Evolutionary conservation across 2,329 filamentous ascomycete genomes (phyloP), one percentile per base, ranked within the genome.

Genomic region (Ophiostoma himal-ulmi): DNA sequence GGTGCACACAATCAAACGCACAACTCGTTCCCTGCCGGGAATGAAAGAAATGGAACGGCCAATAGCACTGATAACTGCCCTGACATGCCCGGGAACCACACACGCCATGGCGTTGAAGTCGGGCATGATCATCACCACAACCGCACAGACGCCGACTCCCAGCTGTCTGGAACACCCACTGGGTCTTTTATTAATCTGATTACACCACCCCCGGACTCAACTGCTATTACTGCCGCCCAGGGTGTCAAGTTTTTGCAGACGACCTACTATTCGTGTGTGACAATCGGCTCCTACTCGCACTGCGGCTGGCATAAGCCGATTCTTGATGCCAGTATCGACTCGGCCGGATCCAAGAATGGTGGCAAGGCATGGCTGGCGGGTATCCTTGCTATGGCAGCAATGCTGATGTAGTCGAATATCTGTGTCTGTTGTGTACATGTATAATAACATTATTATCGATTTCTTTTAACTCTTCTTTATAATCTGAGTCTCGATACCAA

Each of bases 221-320:
- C 64, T 1, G 52, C 62, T 1, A 5, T 52, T 5, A 13, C 1
- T 5, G 37, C 36, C 5, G 72, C 30, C 39, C 70, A 77, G 11
- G 37, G n/a, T 5, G 72, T 30, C 39, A 70, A 77, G 26, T 79
- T 78, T 71, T 73, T 75, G 14, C 78, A 81, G 75, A 78, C 78
- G n/a, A 81, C 80, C 6, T 81, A 80, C 71, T 81, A 77, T 72
- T 77, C 77, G 36, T 81, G 80, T 72, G 77, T 78, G 7, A 77
- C 77, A 17, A 75, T 74, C 64, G 78, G 70, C 11, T 74, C 74
- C 1, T 73, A 77, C 41, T 76, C 78, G 60, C 79, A 80, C 65
- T 82, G 80, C 72, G 80, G 80, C 11, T 79, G 78, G 78, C 79
- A 81, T 69, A 75, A 78, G 73, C 79, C 80, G 0, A 78, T 82